A percentile compares a stretch with the other conserved stretches of the same genome.
These are phyloP conservation scores for Ploettnerulaceae sp. DNA, from an alignment of 2,329 filamentous ascomycete species.

Conservation along the genomic window DNA sequence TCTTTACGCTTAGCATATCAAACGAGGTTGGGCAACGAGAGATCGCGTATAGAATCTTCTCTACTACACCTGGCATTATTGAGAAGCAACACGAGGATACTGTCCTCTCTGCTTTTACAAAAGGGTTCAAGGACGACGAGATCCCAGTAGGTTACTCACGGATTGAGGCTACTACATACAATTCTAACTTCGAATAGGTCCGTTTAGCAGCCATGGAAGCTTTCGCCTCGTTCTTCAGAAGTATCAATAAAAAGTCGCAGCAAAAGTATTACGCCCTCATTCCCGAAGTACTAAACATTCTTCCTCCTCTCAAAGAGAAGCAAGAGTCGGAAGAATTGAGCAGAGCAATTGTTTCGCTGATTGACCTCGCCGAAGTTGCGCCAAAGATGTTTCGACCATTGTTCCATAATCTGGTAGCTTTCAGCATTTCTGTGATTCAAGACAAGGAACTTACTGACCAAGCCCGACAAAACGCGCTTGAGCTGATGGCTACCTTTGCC, in stretches of 20 bases:
- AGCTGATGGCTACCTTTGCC: slow-evolving; percentile 96
- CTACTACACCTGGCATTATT: slow-evolving; percentile 90
- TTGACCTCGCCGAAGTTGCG: slow-evolving; percentile 89
- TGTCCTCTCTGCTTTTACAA: slow-evolving; percentile 83
- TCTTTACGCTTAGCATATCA: slow-evolving; percentile 90
- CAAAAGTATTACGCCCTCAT: slow-evolving; percentile 82
- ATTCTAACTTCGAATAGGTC: slow-evolving; percentile 49
- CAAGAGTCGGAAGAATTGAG: slow-evolving; percentile 88
- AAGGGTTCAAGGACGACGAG: slow-evolving; percentile 85
- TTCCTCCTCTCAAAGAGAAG: slow-evolving; percentile 88
- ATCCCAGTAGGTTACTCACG: slow-evolving; percentile 54
- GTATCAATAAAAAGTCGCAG: slow-evolving; percentile 81
- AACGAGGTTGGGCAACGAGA: slow-evolving; percentile 79
- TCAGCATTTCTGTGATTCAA: slow-evolving; percentile 88
- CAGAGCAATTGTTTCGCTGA: slow-evolving; percentile 82
- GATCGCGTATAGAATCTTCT: slow-evolving; percentile 90
- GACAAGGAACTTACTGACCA: slow-evolving; percentile 92
- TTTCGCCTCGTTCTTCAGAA: slow-evolving; percentile 93
- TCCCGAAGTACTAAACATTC: slow-evolving; percentile 87
- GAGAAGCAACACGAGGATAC: slow-evolving; percentile 91
- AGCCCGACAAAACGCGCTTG: slow-evolving; percentile 88
- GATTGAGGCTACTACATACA: neutral
- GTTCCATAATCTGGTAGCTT: slow-evolving; percentile 90
- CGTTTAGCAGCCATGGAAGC: slow-evolving; percentile 93
- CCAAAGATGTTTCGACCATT: slow-evolving; percentile 96